phyloP scores from a whole-genome alignment of 805 yeast species.

The Kazachstania bromeliacearum region DNA sequence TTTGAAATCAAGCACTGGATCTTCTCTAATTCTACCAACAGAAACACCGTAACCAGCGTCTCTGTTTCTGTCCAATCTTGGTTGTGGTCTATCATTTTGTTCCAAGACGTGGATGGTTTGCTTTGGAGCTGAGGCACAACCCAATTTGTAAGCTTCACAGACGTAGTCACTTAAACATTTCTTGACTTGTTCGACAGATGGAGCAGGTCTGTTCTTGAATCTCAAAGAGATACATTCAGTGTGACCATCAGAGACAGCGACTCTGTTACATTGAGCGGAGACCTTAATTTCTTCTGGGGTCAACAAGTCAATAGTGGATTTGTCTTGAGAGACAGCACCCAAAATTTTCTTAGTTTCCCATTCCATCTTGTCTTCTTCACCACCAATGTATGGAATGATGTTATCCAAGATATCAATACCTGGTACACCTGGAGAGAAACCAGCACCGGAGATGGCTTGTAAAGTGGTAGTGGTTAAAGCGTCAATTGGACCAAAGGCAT shows the following conservation, averaged over 20 bases:
- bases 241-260: conserved; percentile 96
- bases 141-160: conserved; percentile 72
- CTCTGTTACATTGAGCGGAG: conserved; percentile 94
- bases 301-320: conserved; percentile 47
- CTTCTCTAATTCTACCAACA: conserved; percentile 90
- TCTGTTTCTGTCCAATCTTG: conserved; percentile 92
- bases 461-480: conserved; percentile 80
- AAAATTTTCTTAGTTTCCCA: conserved; percentile 96
- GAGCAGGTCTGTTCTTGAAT: conserved; percentile 76
- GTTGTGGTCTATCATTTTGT: conserved; percentile 91
- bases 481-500: conserved; percentile 82
- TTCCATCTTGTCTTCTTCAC: conserved; percentile 97
- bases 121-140: conserved; percentile 88
- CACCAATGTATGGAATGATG: conserved; percentile 87
- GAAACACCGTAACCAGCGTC: conserved; percentile 90
- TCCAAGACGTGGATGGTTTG: conserved; percentile 87
- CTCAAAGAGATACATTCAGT: conserved; percentile 87
- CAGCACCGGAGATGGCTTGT: conserved; percentile 98
- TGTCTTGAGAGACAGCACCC: conserved; percentile 48
- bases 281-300: conserved; percentile 68
- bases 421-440: conserved; percentile 94
- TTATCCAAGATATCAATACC: conserved; percentile 93
- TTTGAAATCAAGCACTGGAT: conserved; percentile 86
- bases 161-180: conserved; percentile 57
- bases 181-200: conserved; percentile 74